phyloP scores from a whole-genome alignment of 495 filamentous ascomycete species.

The Wilcoxina mikolae region DNA sequence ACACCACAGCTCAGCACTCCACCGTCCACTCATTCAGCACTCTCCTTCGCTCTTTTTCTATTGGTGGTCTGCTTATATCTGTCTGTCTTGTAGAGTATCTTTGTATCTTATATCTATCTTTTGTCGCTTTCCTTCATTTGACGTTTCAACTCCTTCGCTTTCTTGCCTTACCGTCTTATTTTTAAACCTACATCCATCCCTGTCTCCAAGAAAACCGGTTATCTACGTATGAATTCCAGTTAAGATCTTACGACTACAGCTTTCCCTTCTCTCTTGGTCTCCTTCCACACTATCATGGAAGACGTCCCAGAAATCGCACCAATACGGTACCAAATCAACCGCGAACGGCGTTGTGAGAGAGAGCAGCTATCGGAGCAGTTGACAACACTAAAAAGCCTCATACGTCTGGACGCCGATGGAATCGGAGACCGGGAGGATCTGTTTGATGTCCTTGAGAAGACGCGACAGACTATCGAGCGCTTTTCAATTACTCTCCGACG shows the following conservation, averaged over 20 bases:
- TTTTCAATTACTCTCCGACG: background rate
- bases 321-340: background rate
- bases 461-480: background rate
- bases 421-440: conserved; percentile 16
- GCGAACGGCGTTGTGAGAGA: conserved; percentile 5
- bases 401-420: conserved; percentile 27
- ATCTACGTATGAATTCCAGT: background rate
- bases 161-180: background rate
- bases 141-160: background rate
- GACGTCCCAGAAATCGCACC: background rate
- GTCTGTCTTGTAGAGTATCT: background rate
- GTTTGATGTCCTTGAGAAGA: background rate
- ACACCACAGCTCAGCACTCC: background rate
- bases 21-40: conserved; percentile 1
- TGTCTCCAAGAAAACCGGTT: no score
- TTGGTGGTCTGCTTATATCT: background rate
- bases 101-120: background rate
- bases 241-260: background rate
- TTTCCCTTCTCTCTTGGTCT: background rate
- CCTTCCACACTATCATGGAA: background rate
- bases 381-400: conserved; percentile 23
- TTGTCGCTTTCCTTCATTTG: background rate
- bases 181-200: no score
- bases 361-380: conserved; percentile 22
- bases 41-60: background rate